Conservation (phyloP, 140 eudicot species). For the Senecio squalidus region DNA sequence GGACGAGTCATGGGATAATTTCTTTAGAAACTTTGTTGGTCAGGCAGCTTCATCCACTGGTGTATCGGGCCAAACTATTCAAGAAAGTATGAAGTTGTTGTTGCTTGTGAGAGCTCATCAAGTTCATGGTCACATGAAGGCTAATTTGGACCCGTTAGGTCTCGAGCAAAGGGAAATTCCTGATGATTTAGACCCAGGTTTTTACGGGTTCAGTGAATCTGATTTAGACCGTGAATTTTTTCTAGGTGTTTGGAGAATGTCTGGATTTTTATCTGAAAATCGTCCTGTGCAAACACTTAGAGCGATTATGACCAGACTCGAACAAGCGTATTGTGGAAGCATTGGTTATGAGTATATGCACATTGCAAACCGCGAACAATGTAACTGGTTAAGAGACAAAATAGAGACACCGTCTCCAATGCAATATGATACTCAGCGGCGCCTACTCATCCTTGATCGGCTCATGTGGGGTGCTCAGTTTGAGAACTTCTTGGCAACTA, state of each 20-base stretch:
- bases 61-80: conserved; percentile 87
- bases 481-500: conserved; percentile 87
- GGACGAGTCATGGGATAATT: conserved; percentile 94
- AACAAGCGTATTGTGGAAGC: conserved; percentile 86
- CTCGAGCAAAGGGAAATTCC: conserved; percentile 62
- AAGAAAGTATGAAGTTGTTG: conserved; percentile 84
- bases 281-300: conserved; percentile 87
- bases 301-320: conserved; percentile 73
- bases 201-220: conserved; percentile 69
- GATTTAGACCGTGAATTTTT: conserved; percentile 90
- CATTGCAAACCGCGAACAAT: conserved; percentile 69
- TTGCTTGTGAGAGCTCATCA: conserved; percentile 89
- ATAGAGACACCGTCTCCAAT: conserved; percentile 80
- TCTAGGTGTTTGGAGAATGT: conserved; percentile 77
- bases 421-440: conserved; percentile 62
- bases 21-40: conserved; percentile 82
- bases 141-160: conserved; percentile 75
- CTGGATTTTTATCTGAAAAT: conserved; percentile 88
- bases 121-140: conserved; percentile 88
- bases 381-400: conserved; percentile 84
- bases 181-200: conserved; percentile 71
- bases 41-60: conserved; percentile 79
- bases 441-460: conserved; percentile 80
- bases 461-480: conserved; percentile 89
- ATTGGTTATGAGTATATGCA: conserved; percentile 94